These are phyloP conservation scores for Dioscorea zingiberensis DNA, from an alignment of 106 monocot species.

Conservation along the genomic window DNA sequence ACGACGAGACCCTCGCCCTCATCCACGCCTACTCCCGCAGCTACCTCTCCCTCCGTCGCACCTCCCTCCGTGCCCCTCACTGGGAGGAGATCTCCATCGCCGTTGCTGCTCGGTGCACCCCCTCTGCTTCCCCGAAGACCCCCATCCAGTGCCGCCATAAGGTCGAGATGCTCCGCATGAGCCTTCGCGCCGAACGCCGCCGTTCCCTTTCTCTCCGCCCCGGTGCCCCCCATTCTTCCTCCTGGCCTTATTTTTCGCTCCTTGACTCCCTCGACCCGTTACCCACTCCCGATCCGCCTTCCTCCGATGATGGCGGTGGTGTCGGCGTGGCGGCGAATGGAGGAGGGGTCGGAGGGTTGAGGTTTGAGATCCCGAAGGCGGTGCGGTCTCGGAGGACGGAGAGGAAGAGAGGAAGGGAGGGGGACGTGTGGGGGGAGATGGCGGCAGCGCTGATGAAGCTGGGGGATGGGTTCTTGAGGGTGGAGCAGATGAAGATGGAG, in stretches of 20 bases:
- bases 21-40: conserved; percentile 79
- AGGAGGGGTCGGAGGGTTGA: conserved; percentile 11
- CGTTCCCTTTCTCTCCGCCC: conserved; percentile 30
- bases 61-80: conserved; percentile 73
- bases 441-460: conserved; percentile 57
- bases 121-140: conserved; percentile 59
- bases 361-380: conserved; percentile 69
- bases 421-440: conserved; percentile 35
- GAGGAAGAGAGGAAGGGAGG: conserved; percentile 15
- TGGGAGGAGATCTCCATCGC: conserved; percentile 82
- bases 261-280: conserved; percentile 52
- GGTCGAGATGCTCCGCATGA: conserved; percentile 97
- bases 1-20: conserved; percentile 84
- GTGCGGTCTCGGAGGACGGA: conserved; percentile 29
- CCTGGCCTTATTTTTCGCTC: conserved; percentile 72
- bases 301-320: not conserved
- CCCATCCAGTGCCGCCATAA: conserved; percentile 99
- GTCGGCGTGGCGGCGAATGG: not conserved
- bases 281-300: not conserved
- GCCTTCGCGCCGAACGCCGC: conserved; percentile 66
- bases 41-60: conserved; percentile 68
- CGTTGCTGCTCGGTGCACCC: conserved; percentile 42
- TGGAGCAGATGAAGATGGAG: conserved; percentile 97
- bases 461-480: conserved; percentile 78
- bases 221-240: conserved; percentile 28